Percentiles rank a stretch among this genome's conserved stretches.
phyloP scores from a whole-genome alignment of 768 basidiomycete genomes.

The Phylloporus arenicola region DNA sequence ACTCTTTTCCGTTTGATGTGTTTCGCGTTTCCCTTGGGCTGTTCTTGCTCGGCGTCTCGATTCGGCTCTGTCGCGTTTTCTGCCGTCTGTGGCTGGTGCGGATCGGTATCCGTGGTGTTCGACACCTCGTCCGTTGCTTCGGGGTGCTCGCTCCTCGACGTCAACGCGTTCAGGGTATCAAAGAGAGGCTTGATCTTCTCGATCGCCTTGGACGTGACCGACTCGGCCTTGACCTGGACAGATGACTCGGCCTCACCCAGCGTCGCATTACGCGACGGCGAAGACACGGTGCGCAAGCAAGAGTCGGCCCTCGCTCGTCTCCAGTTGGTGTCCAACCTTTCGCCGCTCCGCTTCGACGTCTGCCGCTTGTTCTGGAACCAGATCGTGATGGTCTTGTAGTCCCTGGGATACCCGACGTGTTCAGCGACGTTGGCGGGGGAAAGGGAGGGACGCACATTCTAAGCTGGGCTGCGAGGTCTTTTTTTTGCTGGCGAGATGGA shows the following conservation, averaged over 20 bases:
- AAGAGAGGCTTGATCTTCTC: slow-evolving; percentile 23
- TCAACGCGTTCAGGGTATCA: slow-evolving; percentile 12
- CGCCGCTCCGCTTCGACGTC: slow-evolving; percentile 34
- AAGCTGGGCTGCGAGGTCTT: slow-evolving; percentile 24
- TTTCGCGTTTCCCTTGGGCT: slow-evolving; percentile 3
- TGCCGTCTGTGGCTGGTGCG: neutral
- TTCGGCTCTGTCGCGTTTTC: slow-evolving; percentile 2
- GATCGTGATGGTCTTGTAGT: slow-evolving; percentile 50
- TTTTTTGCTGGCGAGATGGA: slow-evolving; percentile 28
- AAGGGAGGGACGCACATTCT: slow-evolving; percentile 20
- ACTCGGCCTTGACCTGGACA: neutral
- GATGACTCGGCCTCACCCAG: slow-evolving; percentile 3
- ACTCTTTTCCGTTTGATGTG: slow-evolving; percentile 15
- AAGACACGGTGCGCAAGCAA: slow-evolving; percentile 25
- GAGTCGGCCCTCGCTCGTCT: slow-evolving; percentile 15
- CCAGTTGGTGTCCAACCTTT: neutral
- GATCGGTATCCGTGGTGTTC: slow-evolving; percentile 1
- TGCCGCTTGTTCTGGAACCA: slow-evolving; percentile 85
- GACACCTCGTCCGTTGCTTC: neutral
- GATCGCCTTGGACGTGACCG: slow-evolving; percentile 12
- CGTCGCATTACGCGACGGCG: slow-evolving; percentile 26
- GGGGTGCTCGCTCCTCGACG: slow-evolving; percentile 5
- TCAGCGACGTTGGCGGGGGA: too few relatives aligned
- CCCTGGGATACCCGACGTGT: slow-evolving; percentile 20
- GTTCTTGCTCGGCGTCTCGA: slow-evolving; percentile 4